These are phyloP conservation scores for Gloeostereum incarnatum DNA, from an alignment of 768 basidiomycete genomes.

Conservation along the genomic window DNA sequence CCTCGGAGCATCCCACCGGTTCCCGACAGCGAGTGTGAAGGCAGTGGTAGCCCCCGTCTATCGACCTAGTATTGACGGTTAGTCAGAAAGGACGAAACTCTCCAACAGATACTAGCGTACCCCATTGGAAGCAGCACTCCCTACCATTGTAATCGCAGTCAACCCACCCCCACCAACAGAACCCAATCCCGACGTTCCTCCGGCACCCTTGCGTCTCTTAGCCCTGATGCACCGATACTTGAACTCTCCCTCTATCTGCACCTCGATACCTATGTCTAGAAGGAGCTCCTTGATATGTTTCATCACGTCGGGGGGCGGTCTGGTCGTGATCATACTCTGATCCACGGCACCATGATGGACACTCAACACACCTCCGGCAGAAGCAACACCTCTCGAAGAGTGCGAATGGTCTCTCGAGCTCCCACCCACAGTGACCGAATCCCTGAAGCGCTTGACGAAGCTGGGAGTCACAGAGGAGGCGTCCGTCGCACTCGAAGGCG, in stretches of 20 bases:
- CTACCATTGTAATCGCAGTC: constrained; percentile 70
- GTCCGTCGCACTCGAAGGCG: constrained; percentile 34
- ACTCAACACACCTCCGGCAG: constrained; percentile 46
- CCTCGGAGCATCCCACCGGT: constrained; percentile 80
- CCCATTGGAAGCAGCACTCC: constrained; percentile 79
- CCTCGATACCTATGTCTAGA: constrained; percentile 83
- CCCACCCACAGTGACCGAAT: constrained; percentile 37
- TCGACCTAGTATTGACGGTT: constrained; percentile 50
- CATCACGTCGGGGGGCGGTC: constrained; percentile 81
- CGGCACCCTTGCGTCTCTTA: constrained; percentile 57
- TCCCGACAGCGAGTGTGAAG: constrained; percentile 62
- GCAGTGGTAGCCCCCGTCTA: constrained; percentile 79
- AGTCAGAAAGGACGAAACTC: constrained; percentile 7
- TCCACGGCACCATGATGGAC: constrained; percentile 92
- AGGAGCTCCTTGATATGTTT: constrained; percentile 74
- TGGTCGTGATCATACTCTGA: constrained; percentile 78
- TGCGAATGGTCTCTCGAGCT: constrained; percentile 18
- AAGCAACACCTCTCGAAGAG: constrained; percentile 19
- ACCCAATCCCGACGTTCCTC: constrained; percentile 30
- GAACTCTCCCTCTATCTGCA: constrained; percentile 83
- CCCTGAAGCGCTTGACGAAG: constrained; percentile 38
- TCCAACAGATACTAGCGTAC: constrained; percentile 35
- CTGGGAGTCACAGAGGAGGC: constrained; percentile 32
- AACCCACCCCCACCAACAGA: constrained; percentile 34
- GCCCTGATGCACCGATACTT: constrained; percentile 80